Base-by-base conservation (phyloP, 1,284 basidiomycete species). In the Moniliophthora roreri region DNA sequence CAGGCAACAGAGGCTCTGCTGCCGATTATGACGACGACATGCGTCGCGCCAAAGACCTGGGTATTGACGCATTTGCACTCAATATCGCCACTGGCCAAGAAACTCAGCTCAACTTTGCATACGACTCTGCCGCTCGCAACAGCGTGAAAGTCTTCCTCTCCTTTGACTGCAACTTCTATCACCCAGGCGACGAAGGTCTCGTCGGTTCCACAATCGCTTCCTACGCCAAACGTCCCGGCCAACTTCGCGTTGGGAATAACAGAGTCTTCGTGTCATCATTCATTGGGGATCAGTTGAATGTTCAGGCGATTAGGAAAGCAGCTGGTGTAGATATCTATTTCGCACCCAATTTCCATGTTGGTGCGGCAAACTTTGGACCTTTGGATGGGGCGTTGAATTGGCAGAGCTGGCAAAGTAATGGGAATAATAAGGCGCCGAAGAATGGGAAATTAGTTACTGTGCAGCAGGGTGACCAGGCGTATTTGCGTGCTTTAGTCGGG, bases 61-160 rank as follows among this genome's bases (percentile, higher is more conserved):
- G 46, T 18, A 48, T 48, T 20, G 46, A 48, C 34, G 46, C 46
- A 8, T 48, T 36, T 39, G 59, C 60, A 21, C 52, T 62, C 18
- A 64, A 64, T 48, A 63, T 62, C 40, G 61, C 56, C 26, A 51
- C 46, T 26, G 61, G 62, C 48, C 26, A 52, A 42, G 62, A 67
- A 35, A 56, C 58, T 26, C 62, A 62, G 50, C 61, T 70, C 16
- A 58, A 55, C n/a, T 64, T 60, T 40, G 68, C 68, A 9, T 70
- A 66, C 47, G 48, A 61, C 16, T 69, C 65, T 0, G 69, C 68
- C 8, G 63, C 62, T 48, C 42, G 56, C 28, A 61, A 62, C 23
- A 60, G 54, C 50, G 69, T 71, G 64, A 65, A 66, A 51, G 62
- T 70, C 34, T 69, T 71, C 59, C 63, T 66, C 48, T 69, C 67